Evolutionary conservation across 257 asterid species (phyloP).

Genomic region (Osmanthus fragrans): DNA sequence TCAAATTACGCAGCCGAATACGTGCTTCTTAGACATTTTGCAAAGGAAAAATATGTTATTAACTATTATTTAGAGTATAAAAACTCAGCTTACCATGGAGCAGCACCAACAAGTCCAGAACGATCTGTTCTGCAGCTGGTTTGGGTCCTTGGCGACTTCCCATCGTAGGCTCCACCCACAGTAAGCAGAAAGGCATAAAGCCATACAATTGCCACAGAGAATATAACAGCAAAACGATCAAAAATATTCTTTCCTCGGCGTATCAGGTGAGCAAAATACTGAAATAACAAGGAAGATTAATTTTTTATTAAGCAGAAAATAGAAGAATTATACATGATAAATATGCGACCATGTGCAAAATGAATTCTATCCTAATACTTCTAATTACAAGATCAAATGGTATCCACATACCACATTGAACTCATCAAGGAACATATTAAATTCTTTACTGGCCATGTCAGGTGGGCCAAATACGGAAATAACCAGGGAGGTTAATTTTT

Average conservation of each 20-base stretch:
- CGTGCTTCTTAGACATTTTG: not conserved
- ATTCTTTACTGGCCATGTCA: not conserved
- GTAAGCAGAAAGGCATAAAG: slow-evolving; percentile 11
- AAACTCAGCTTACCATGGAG: slow-evolving; percentile 15
- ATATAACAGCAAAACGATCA: slow-evolving; percentile 15
- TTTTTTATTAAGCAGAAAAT: not conserved
- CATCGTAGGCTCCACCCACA: slow-evolving; percentile 20
- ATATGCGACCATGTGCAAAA: not conserved
- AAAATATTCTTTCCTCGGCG: slow-evolving; percentile 14
- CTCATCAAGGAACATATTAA: not conserved
- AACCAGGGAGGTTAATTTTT: not conserved
- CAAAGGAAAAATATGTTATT: not conserved
- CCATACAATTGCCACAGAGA: slow-evolving; percentile 19
- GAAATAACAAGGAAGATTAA: not conserved
- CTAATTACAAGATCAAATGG: not conserved
- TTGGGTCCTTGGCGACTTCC: slow-evolving; percentile 16
- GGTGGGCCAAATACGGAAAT: slow-evolving; percentile 11
- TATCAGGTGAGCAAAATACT: slow-evolving; percentile 6
- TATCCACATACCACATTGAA: not conserved
- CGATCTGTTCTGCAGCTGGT: slow-evolving; percentile 20
- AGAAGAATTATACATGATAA: not conserved
- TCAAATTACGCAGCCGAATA: no score
- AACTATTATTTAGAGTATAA: not conserved
- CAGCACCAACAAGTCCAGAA: slow-evolving; percentile 18
- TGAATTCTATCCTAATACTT: not conserved